phyloP scores from a whole-genome alignment of 768 basidiomycete species.

The Suillus subaureus region DNA sequence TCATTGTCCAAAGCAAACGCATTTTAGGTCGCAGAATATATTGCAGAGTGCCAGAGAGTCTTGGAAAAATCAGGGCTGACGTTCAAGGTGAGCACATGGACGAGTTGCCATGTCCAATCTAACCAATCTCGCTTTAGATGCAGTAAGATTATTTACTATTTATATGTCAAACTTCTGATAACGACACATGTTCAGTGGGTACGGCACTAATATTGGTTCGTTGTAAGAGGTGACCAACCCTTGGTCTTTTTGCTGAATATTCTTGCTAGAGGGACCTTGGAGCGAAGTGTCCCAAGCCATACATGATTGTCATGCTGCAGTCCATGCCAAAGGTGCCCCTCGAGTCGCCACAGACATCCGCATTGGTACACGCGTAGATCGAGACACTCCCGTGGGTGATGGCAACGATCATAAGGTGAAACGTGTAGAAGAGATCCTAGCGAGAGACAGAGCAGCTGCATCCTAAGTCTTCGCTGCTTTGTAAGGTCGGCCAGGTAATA shows the following conservation, averaged over 20 bases:
- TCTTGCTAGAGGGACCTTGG: slow-evolving; percentile 76
- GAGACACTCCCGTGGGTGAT: slow-evolving; percentile 57
- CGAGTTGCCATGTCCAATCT: slow-evolving; percentile 1
- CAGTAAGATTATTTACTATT: slow-evolving; percentile 31
- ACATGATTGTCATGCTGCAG: slow-evolving; percentile 87
- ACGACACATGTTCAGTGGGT: slow-evolving; percentile 55
- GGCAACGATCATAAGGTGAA: slow-evolving; percentile 82
- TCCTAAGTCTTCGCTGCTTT: slow-evolving; percentile 6
- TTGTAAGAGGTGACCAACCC: slow-evolving; percentile 4
- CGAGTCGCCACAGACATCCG: slow-evolving; percentile 92
- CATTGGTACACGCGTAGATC: slow-evolving; percentile 87
- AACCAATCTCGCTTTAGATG: slow-evolving; percentile 28
- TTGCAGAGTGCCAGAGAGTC: slow-evolving; percentile 81
- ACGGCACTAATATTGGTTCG: slow-evolving; percentile 86
- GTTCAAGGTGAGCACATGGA: slow-evolving; percentile 61
- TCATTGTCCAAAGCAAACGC: slow-evolving; percentile 16
- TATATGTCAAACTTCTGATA: slow-evolving; percentile 37
- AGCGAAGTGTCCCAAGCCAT: slow-evolving; percentile 81
- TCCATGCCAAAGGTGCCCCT: slow-evolving; percentile 74
- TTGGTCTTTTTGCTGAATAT: slow-evolving; percentile 6
- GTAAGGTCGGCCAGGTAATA: not conserved
- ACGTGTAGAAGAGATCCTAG: slow-evolving; percentile 80
- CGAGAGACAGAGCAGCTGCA: slow-evolving; percentile 27
- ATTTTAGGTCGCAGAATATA: slow-evolving; percentile 68
- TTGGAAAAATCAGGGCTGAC: slow-evolving; percentile 82